Evolutionary conservation across 2,329 filamentous ascomycete genomes (phyloP), one percentile per base, ranked within the genome.

Genomic region (Fusarium illudens): DNA sequence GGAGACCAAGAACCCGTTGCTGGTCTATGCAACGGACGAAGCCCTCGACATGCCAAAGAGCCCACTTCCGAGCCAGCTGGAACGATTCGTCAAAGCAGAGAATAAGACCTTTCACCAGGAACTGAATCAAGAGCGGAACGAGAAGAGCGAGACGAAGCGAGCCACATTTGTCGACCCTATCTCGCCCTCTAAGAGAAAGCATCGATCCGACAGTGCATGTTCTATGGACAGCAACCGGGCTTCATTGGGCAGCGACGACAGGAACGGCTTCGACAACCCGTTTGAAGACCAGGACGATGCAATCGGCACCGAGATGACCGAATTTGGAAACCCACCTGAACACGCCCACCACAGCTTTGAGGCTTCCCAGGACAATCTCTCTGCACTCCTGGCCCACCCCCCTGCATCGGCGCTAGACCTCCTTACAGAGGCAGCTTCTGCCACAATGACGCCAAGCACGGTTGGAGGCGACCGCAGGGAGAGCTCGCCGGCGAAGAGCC

Each of bases 21-120:
- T 88, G 4, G 76, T 88, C 5, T 88, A 88, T 68, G 86, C 86
- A 20, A 84, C 84, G 4, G 84, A 87, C 50, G 57, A 65, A 6
- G 72, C 72, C 9, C 33, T 74, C 10, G 25, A 53, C 17, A 60
- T 64, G n/a, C 65, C 72, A 12, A 62, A 37, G 29, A 58, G 34
- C n/a, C 75, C 80, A 11, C 73, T 87, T 15, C 77, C 84, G 39
- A 70, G 77, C 13, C 64, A 73, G 2, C 65, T 79, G 10, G 76
- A 84, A 74, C 79, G 80, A 30, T 88, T 88, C 70, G 78, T 84
- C 6, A 80, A 79, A 36, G 79, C 79, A 34, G 86, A 88, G 52
- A 88, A 87, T 65, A 81, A 81, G 58, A 78, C 79, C 2, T 88
- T 88, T 73, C 79, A 80, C 17, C 79, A 82, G 51, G 86, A 88